Evolutionary conservation across 768 basidiomycete species (phyloP).

Genomic region (Phaeolepiota aurea): DNA sequence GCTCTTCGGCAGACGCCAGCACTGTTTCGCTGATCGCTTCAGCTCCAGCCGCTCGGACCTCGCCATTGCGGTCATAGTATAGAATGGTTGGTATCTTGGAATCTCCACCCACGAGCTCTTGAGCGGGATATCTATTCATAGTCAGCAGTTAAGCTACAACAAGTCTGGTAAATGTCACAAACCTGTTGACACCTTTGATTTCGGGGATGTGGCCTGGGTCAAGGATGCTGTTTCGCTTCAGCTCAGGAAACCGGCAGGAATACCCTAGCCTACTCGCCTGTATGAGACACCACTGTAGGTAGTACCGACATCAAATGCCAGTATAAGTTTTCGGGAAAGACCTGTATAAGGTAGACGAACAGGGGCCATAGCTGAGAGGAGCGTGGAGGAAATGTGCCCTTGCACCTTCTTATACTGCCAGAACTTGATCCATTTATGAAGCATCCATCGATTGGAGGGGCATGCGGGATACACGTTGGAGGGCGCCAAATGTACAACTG

Average conservation of each 20-base stretch:
- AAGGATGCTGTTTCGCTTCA: slow-evolving; percentile 21
- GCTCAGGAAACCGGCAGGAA: neutral
- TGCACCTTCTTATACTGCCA: neutral
- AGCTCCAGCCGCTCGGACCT: slow-evolving; percentile 31
- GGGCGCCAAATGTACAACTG: too few relatives aligned
- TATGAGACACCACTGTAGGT: slow-evolving; percentile 38
- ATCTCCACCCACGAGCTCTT: slow-evolving; percentile 34
- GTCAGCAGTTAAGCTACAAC: too few relatives aligned
- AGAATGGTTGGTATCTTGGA: slow-evolving; percentile 41
- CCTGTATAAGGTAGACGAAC: slow-evolving; percentile 12
- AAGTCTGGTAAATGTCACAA: too few relatives aligned
- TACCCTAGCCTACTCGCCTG: slow-evolving; percentile 12
- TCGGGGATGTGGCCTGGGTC: slow-evolving; percentile 24
- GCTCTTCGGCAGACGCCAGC: slow-evolving; percentile 29
- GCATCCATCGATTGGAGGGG: neutral
- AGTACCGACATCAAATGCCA: slow-evolving; percentile 34
- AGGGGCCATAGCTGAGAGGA: slow-evolving; percentile 4
- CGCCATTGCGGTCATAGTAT: slow-evolving; percentile 33
- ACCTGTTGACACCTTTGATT: slow-evolving; percentile 24
- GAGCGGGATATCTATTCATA: slow-evolving; percentile 40
- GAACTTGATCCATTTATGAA: too few relatives aligned
- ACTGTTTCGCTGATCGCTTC: slow-evolving; percentile 31
- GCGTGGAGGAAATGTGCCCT: neutral
- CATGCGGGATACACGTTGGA: neutral
- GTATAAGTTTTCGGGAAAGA: slow-evolving; percentile 22